These are phyloP conservation scores for Papiliotrema laurentii DNA, from an alignment of 1,284 basidiomycete species.

Conservation along the genomic window DNA sequence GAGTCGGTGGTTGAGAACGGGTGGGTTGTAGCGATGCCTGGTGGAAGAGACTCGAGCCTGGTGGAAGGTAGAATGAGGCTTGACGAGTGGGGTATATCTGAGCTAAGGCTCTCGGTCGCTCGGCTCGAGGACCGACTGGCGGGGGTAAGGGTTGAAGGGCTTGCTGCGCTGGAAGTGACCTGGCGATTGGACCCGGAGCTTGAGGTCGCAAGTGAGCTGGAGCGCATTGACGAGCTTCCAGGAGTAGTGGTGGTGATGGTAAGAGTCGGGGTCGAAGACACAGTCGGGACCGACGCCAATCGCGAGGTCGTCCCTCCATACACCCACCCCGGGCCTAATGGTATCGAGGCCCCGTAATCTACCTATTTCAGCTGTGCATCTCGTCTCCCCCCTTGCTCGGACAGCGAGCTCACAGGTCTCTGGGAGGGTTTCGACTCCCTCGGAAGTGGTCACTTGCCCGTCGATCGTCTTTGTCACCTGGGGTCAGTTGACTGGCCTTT, in stretches of 20 bases:
- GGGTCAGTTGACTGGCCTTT: no score
- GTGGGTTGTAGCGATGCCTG: neutral
- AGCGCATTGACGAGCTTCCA: no score
- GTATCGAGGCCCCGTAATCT: conserved; percentile 21
- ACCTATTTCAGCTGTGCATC: neutral
- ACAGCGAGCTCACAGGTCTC: conserved; percentile 13
- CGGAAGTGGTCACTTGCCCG: conserved; percentile 11
- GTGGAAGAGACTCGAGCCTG: neutral
- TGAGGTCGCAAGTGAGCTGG: neutral
- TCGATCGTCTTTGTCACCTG: conserved; percentile 13
- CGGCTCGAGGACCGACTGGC: neutral
- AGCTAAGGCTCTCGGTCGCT: no score
- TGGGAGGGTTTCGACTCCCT: conserved; percentile 13
- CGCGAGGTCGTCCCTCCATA: conserved; percentile 11
- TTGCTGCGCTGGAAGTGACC: neutral
- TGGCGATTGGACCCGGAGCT: neutral
- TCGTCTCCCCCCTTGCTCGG: neutral
- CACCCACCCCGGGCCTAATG: conserved; percentile 12
- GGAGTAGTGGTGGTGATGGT: neutral
- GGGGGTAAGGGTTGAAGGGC: neutral
- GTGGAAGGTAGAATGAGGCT: neutral
- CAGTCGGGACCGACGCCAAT: neutral
- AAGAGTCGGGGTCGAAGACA: neutral
- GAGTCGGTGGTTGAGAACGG: neutral
- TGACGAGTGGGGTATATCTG: no score